Evolutionary conservation across 1,284 basidiomycete species (phyloP), one percentile per base, ranked within the genome.

Genomic region (Ustilago trichophora): DNA sequence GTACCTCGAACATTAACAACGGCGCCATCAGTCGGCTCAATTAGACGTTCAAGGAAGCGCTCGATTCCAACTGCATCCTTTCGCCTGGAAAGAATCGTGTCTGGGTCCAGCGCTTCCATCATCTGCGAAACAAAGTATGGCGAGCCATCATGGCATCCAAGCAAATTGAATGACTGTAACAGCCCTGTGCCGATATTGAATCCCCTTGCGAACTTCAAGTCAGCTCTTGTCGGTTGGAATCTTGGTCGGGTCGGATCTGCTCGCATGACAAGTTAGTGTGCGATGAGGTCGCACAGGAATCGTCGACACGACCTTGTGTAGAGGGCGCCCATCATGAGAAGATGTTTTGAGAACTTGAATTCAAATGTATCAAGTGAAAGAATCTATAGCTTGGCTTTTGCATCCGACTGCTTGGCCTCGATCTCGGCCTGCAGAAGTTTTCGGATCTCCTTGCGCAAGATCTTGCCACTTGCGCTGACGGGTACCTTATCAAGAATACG

Each of bases 51-150:
- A 79, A 77, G 72, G 73, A 80, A 46, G 37, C 77, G 1, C 52
- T 80, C 8, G 77, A 78, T 44, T 77, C 77, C 5, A 73, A 76
- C 34, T 77, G 77, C 6, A 76, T 80, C 36, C 52, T 78, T 4
- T 47, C 64, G n/a, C 78, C 78, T 1, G 78, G 78, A 13, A 70
- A 69, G 44, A 48, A 45, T 6, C 68, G 73, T 12, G 49, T 75
- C 16, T 75, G 73, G 73, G 62, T 67, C 4, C 29, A 48, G n/a
- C 24, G 51, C n/a, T 75, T 73, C 40, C 26, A 48, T 34, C 43
- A 45, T n/a, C 22, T 35, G 42, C 31, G 42, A 9, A 32, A 44
- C 21, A 44, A 44, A 31, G 42, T 26, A 16, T 41, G n/a, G n/a
- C n/a, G n/a, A n/a, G n/a, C n/a, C n/a, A n/a, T n/a, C n/a, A n/a